Conservation (phyloP, 1,284 basidiomycete genomes). For the Ceratobasidium sp. region DNA sequence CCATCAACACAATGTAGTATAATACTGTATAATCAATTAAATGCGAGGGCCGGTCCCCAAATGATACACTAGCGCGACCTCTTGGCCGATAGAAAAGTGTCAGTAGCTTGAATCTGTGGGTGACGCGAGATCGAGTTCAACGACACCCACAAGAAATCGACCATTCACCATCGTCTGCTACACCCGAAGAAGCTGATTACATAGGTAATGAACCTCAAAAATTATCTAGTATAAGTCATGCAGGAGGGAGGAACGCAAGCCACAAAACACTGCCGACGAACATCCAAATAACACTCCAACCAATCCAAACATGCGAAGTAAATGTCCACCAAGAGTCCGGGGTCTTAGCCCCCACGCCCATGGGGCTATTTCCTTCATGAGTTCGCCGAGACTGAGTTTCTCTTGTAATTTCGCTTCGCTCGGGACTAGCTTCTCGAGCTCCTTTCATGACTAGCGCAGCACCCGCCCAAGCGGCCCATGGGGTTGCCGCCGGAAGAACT, state of each 20-base stretch:
- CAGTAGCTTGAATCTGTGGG: too few species aligned
- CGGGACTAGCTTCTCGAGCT: constrained; percentile 12
- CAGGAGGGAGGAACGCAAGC: constrained; percentile 91
- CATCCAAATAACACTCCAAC: constrained; percentile 85
- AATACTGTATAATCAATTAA: too few species aligned
- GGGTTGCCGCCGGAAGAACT: constrained; percentile 76
- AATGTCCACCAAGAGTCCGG: constrained; percentile 43
- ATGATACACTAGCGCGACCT: too few species aligned
- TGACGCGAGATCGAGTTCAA: too few species aligned
- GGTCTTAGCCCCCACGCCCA: background rate
- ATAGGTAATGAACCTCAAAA: too few species aligned
- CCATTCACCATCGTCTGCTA: too few species aligned
- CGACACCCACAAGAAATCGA: too few species aligned
- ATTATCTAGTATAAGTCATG: constrained; percentile 59
- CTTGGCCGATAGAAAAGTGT: too few species aligned
- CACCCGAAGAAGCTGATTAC: too few species aligned
- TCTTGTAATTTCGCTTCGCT: constrained; percentile 38
- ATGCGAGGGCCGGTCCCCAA: too few species aligned
- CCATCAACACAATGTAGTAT: too few species aligned
- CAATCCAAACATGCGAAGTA: constrained; percentile 64
- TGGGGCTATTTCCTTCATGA: background rate
- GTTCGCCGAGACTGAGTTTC: background rate
- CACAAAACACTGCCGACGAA: constrained; percentile 79
- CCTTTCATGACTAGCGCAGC: constrained; percentile 67
- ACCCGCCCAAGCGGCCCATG: constrained; percentile 87